Percentiles rank a stretch among this genome's conserved stretches.
Evolutionary conservation across 495 filamentous ascomycete genomes (phyloP).

Genomic region (Tirmania nivea): DNA sequence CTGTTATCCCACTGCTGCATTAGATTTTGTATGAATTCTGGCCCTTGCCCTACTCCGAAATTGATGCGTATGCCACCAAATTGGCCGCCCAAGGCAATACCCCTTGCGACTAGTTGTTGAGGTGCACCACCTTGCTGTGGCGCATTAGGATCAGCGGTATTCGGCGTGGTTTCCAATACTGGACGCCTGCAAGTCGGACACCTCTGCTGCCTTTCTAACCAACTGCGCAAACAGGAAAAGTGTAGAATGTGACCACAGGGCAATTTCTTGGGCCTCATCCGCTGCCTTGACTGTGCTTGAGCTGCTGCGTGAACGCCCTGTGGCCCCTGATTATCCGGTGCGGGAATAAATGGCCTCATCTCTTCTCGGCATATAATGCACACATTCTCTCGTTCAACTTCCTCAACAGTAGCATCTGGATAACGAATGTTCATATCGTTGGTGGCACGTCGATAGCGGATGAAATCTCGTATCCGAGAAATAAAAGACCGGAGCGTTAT

Average conservation of each 20-base stretch:
- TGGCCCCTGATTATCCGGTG: conserved; percentile 21
- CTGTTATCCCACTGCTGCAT: conserved; percentile 29
- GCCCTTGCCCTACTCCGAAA: conserved; percentile 35
- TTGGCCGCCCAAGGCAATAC: conserved; percentile 13
- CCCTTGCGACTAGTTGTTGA: not conserved
- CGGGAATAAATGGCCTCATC: conserved; percentile 54
- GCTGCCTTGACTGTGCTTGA: conserved; percentile 37
- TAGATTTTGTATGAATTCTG: conserved; percentile 31
- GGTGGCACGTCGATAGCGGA: conserved; percentile 72
- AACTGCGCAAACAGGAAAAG: conserved; percentile 81
- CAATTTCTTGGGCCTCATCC: conserved; percentile 77
- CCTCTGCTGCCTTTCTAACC: conserved; percentile 95
- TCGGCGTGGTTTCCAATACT: conserved; percentile 30
- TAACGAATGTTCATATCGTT: conserved; percentile 81
- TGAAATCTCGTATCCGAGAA: conserved; percentile 65
- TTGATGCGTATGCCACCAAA: conserved; percentile 23
- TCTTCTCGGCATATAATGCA: conserved; percentile 97
- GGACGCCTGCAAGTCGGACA: conserved; percentile 84
- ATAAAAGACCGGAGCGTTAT: conserved; percentile 80
- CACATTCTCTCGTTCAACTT: conserved; percentile 64
- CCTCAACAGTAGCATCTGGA: conserved; percentile 74
- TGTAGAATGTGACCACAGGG: conserved; percentile 92
- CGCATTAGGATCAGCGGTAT: conserved; percentile 18
- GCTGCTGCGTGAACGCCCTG: conserved; percentile 10
- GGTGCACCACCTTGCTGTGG: conserved; percentile 6